Percentiles rank a stretch among this genome's conserved stretches.
These are phyloP conservation scores for Phaeosphaeria sp. DNA, from an alignment of 2,329 filamentous ascomycete genomes.

Conservation along the genomic window DNA sequence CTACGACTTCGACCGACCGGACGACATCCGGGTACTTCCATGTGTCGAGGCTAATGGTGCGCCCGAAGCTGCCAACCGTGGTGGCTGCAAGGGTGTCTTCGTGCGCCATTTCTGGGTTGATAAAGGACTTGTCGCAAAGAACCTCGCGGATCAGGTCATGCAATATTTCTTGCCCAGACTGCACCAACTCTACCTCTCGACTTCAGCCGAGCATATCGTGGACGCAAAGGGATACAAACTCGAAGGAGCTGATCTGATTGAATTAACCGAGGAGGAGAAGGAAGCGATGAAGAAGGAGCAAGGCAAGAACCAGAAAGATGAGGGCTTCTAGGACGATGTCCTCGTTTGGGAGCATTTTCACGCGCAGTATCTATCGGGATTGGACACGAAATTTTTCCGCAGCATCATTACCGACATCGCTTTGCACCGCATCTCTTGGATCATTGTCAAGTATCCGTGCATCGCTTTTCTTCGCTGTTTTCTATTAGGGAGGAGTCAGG, in stretches of 20 bases:
- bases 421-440: not conserved
- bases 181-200: slow-evolving; percentile 40
- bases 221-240: slow-evolving; percentile 44
- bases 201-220: slow-evolving; percentile 37
- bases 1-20: slow-evolving; percentile 46
- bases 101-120: slow-evolving; percentile 50
- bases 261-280: slow-evolving; percentile 41
- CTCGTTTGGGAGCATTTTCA: not conserved
- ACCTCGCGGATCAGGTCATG: slow-evolving; percentile 44
- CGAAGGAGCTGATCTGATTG: slow-evolving; percentile 41
- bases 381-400: not conserved
- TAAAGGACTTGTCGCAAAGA: slow-evolving; percentile 41
- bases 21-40: slow-evolving; percentile 46
- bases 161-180: slow-evolving; percentile 45
- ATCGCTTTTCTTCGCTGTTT: not conserved
- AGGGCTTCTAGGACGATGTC: slow-evolving; percentile 33
- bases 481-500: not conserved
- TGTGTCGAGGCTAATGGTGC: slow-evolving; percentile 49
- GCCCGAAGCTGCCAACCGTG: slow-evolving; percentile 40
- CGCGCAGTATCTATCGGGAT: not conserved
- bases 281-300: slow-evolving; percentile 24
- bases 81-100: slow-evolving; percentile 47
- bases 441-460: not conserved
- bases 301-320: slow-evolving; percentile 44
- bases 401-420: not conserved